phyloP scores from a whole-genome alignment of 352 stramenopile species.

The Phytopythium mirpurense region DNA sequence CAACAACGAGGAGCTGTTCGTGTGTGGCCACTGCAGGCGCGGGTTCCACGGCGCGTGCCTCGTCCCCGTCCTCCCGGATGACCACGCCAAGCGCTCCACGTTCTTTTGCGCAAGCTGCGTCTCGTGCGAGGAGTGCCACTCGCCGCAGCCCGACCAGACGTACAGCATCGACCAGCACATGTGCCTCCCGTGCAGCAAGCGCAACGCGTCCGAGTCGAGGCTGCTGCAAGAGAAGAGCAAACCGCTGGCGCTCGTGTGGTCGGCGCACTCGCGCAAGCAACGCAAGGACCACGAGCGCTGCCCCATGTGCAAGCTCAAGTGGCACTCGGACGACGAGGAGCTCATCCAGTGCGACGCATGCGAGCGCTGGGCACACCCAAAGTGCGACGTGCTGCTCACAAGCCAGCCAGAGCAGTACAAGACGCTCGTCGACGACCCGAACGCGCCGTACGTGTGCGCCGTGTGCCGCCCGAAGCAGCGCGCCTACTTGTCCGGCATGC shows the following conservation, averaged over 20 bases:
- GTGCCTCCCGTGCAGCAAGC: slow-evolving; percentile 57
- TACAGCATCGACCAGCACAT: slow-evolving; percentile 61
- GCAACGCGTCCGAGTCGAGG: slow-evolving; percentile 42
- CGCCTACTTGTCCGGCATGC: slow-evolving; percentile 29
- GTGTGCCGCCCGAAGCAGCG: slow-evolving; percentile 61
- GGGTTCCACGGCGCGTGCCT: slow-evolving; percentile 54
- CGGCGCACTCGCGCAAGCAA: slow-evolving; percentile 32
- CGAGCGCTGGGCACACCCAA: slow-evolving; percentile 79
- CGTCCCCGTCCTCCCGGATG: slow-evolving; percentile 26
- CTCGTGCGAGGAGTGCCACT: slow-evolving; percentile 45
- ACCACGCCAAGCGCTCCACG: neutral
- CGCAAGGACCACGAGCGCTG: slow-evolving; percentile 72
- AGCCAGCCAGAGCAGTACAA: slow-evolving; percentile 57
- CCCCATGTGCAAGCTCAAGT: slow-evolving; percentile 67
- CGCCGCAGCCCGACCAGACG: slow-evolving; percentile 32
- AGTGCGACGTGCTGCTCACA: slow-evolving; percentile 60
- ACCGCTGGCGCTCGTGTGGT: slow-evolving; percentile 57
- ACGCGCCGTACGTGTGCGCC: slow-evolving; percentile 68
- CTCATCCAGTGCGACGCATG: slow-evolving; percentile 87
- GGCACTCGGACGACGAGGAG: slow-evolving; percentile 66
- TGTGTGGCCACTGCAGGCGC: slow-evolving; percentile 47
- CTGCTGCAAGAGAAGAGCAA: slow-evolving; percentile 45
- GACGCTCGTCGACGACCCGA: slow-evolving; percentile 57
- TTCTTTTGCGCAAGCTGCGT: slow-evolving; percentile 75
- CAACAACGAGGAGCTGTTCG: slow-evolving; percentile 18